Evolutionary conservation across 768 basidiomycete genomes (phyloP), one percentile per base, ranked within the genome.

Genomic region (Tephrocybe sp.): DNA sequence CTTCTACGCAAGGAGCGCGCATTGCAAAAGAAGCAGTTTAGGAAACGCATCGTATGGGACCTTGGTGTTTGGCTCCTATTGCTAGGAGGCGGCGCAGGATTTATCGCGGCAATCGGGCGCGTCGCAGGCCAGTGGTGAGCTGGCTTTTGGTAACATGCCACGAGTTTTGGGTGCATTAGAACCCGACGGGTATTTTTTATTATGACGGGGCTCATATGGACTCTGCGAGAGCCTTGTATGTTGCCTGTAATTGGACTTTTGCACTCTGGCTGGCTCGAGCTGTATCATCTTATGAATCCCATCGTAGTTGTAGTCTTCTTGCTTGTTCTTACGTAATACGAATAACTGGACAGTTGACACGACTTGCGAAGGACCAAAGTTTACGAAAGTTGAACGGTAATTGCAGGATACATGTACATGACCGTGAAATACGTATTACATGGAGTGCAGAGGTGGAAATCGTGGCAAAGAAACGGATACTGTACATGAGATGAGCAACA

Each of bases 1-100:
- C 69, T 97, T 25, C 82, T 88, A 58, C 77, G 88, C 53, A 97
- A 97, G 70, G 94, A 97, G 66, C 74, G 82, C 39, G 83, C 83
- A 34, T 69, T 97, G 51, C 94, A 97, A 67, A 79, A 79, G 47
- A 75, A 78, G 39, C 79, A 92, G 57, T 75, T 84, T 37, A 80
- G 81, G 31, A 80, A 80, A 56, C 76, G 94, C 24, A 68, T 95
- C 31, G 64, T 85, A 13, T 94, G 91, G 88, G 91, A 94, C 64
- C 60, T 89, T n/a, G 82, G 84, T 13, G 83, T 88, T 19, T 93
- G 90, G 83, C 54, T 83, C n/a, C 67, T 88, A 10, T 72, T 90
- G 15, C 59, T 86, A 0, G 68, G 82, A 1, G 81, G 87, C 21
- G 72, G 66, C 3, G 74, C 77, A 9, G 80, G 80, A 1, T 61